Conservation (phyloP, 2,329 filamentous ascomycete species). For the Ceratocystis lukuohia region DNA sequence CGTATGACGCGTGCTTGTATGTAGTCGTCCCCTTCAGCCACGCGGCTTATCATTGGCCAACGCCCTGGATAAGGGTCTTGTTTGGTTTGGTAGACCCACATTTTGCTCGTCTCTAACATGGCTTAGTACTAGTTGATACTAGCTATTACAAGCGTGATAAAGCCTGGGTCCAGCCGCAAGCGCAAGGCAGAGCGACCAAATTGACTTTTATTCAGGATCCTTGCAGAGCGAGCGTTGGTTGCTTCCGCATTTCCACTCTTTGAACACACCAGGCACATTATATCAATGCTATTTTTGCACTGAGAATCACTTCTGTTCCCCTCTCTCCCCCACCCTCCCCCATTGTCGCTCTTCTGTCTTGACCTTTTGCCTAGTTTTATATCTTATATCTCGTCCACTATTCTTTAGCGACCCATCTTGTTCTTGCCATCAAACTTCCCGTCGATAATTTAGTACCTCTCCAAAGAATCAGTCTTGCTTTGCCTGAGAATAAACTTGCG, state of each 20-base stretch:
- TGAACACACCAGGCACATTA: neutral
- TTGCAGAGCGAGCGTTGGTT: neutral
- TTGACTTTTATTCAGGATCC: neutral
- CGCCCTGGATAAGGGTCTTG: neutral
- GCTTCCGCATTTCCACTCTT: neutral
- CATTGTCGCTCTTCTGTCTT: neutral
- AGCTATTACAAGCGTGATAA: neutral
- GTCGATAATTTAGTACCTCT: neutral
- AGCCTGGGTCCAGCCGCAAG: slow-evolving; percentile 9
- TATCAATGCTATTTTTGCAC: neutral
- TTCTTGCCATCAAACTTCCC: neutral
- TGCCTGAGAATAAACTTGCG: neutral
- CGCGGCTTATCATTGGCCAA: neutral
- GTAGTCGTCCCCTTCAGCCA: slow-evolving; percentile 2
- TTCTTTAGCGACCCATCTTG: neutral
- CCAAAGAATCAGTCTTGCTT: neutral
- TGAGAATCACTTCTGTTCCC: neutral
- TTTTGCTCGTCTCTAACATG: neutral
- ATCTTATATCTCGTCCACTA: neutral
- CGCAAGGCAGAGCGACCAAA: slow-evolving; percentile 14
- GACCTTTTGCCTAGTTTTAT: neutral
- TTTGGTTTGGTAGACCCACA: neutral
- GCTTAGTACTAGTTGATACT: no score
- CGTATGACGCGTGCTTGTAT: slow-evolving; percentile 8
- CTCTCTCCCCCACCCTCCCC: neutral